Base-by-base conservation (phyloP, 176 grass and related monocot species). In the Carex cristatella region DNA sequence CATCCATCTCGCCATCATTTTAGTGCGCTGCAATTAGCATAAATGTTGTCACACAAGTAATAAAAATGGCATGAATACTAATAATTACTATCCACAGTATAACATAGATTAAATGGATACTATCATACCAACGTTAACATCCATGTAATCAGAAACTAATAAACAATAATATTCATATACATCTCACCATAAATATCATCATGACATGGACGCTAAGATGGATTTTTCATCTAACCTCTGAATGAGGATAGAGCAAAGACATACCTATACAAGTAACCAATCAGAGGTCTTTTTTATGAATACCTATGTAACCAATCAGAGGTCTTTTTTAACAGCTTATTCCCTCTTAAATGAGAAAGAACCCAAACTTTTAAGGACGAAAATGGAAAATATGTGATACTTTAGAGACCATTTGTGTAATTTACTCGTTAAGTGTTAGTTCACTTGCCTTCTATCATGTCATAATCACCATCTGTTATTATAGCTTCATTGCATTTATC, bases 371-470 rank as follows among this genome's bases (percentile, higher is more conserved):
- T 31, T 76, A 31, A 31, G 19, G 48, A 54, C 4, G 19, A 76
- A 76, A 54, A 76, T 85, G 16, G 38, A 56, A 72, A 74, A 53
- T 62, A 38, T 61, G 3, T n/a, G 33, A 87, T 67, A 23, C 28
- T 38, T 12, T 5, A n/a, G 56, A n/a, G 8, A 54, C 54, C 73
- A 81, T 32, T 57, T 49, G 67, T 61, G 32, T 71, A 69, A 72
- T 75, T 2, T 76, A 64, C 38, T 4, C 79, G 48, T 65, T 57
- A 31, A 75, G 32, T 72, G 18, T 38, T 51, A 55, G 67, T 55
- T 61, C 65, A 86, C 76, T 80, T 84, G 93, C 96, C 96, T 95
- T 99, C 96, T 72, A 95, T 48, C 35, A 74, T 84, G 86, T 73
- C 94, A 70, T 83, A 90, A 78, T 87, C 84, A 23, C 10, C 57